These are phyloP conservation scores for Peniophora sp. DNA, from an alignment of 1,284 basidiomycete genomes.

Conservation along the genomic window DNA sequence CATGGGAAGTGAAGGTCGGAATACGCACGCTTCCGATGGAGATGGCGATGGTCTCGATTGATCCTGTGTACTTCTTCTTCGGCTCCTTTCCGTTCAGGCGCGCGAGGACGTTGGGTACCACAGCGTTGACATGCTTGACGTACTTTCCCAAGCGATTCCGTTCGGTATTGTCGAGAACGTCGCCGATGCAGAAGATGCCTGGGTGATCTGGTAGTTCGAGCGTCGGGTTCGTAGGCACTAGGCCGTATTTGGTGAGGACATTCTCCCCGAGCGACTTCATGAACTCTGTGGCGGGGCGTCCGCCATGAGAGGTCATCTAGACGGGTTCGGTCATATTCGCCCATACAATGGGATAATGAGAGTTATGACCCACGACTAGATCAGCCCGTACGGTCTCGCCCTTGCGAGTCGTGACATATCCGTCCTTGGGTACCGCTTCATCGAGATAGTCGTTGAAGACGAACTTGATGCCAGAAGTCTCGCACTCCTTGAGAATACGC, in stretches of 20 bases:
- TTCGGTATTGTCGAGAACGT: slow-evolving; percentile 51
- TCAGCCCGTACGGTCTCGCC: slow-evolving; percentile 49
- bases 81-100: slow-evolving; percentile 19
- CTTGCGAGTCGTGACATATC: slow-evolving; percentile 39
- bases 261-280: slow-evolving; percentile 34
- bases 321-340: neutral
- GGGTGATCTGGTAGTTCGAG: slow-evolving; percentile 40
- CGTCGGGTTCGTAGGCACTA: slow-evolving; percentile 41
- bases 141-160: slow-evolving; percentile 51
- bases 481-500: slow-evolving; percentile 33
- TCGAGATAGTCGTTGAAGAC: slow-evolving; percentile 51
- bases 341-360: slow-evolving; percentile 2
- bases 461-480: slow-evolving; percentile 38
- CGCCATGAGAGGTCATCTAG: slow-evolving; percentile 42
- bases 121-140: slow-evolving; percentile 31
- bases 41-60: neutral
- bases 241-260: slow-evolving; percentile 31
- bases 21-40: neutral
- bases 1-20: neutral
- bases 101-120: slow-evolving; percentile 39
- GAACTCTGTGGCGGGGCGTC: slow-evolving; percentile 43
- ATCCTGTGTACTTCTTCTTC: neutral
- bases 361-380: slow-evolving; percentile 47
- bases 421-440: slow-evolving; percentile 20
- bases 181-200: slow-evolving; percentile 51